Conservation (phyloP, 306 rosid genomes). For the Acacia melanoxylon region DNA sequence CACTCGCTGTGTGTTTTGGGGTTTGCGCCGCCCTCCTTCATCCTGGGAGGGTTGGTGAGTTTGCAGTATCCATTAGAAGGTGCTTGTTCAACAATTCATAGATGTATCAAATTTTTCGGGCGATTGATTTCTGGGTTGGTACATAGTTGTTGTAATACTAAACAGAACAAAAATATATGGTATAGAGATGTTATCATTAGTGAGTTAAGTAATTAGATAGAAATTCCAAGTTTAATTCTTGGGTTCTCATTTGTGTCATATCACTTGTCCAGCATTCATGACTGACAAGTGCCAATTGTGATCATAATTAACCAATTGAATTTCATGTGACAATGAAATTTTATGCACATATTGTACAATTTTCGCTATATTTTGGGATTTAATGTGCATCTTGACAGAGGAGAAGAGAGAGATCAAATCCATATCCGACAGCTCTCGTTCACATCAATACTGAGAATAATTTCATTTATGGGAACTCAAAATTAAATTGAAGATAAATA, state of each 20-base stretch:
- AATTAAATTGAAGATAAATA: no score
- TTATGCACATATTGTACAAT: neutral
- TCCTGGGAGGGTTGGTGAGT: constrained; percentile 69
- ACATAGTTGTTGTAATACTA: constrained; percentile 48
- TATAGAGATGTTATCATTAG: neutral
- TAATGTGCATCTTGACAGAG: neutral
- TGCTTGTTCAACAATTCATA: constrained; percentile 57
- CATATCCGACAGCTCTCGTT: neutral
- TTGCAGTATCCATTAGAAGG: constrained; percentile 79
- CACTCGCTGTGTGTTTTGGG: constrained; percentile 69
- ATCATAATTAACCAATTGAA: neutral
- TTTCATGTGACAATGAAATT: neutral
- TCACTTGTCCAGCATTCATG: neutral
- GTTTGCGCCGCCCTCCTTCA: constrained; percentile 76
- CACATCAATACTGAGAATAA: neutral
- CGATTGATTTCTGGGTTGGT: constrained; percentile 23
- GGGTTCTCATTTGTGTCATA: constrained; percentile 18
- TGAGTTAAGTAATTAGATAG: neutral
- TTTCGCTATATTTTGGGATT: neutral
- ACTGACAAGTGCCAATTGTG: neutral
- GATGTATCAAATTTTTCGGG: constrained; percentile 13
- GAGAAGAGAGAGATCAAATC: neutral
- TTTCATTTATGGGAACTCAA: no score
- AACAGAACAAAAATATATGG: constrained; percentile 15
- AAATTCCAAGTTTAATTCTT: constrained; percentile 20